A percentile compares a stretch with the other conserved stretches of the same genome.
These are phyloP conservation scores for Phialophora macrospora DNA, from an alignment of 2,329 filamentous ascomycete species.

Conservation along the genomic window DNA sequence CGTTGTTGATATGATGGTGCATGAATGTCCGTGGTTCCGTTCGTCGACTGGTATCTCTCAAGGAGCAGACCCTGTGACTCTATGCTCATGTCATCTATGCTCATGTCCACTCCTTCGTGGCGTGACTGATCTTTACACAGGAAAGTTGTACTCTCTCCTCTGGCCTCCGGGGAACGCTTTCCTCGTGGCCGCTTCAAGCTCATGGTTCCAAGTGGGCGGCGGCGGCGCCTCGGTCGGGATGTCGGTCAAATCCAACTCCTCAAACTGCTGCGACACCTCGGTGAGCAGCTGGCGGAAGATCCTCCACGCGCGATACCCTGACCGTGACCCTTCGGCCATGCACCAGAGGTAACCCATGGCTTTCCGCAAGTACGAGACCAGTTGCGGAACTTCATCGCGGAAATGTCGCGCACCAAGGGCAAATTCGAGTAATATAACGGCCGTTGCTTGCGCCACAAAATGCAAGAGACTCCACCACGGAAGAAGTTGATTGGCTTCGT, in stretches of 20 bases:
- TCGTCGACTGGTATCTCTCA: not conserved
- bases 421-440: slow-evolving; percentile 41
- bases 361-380: slow-evolving; percentile 39
- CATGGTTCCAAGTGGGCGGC: slow-evolving; percentile 24
- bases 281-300: slow-evolving; percentile 30
- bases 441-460: slow-evolving; percentile 40
- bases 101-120: not conserved
- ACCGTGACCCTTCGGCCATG: slow-evolving; percentile 26
- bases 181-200: slow-evolving; percentile 16
- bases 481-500: slow-evolving; percentile 35
- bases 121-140: not conserved
- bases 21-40: not conserved
- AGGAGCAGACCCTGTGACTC: not conserved
- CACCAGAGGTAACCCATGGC: slow-evolving; percentile 37
- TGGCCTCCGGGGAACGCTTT: not conserved
- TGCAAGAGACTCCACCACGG: slow-evolving; percentile 42
- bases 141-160: not conserved
- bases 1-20: not conserved
- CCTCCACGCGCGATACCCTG: slow-evolving; percentile 33
- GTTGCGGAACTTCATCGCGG: slow-evolving; percentile 28
- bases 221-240: slow-evolving; percentile 23
- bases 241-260: slow-evolving; percentile 16
- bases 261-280: slow-evolving; percentile 14
- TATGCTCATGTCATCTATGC: not conserved
- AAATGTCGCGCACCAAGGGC: slow-evolving; percentile 37